phyloP scores from a whole-genome alignment of 345 rosid genomes.

The Erysimum cheiranthoides region DNA sequence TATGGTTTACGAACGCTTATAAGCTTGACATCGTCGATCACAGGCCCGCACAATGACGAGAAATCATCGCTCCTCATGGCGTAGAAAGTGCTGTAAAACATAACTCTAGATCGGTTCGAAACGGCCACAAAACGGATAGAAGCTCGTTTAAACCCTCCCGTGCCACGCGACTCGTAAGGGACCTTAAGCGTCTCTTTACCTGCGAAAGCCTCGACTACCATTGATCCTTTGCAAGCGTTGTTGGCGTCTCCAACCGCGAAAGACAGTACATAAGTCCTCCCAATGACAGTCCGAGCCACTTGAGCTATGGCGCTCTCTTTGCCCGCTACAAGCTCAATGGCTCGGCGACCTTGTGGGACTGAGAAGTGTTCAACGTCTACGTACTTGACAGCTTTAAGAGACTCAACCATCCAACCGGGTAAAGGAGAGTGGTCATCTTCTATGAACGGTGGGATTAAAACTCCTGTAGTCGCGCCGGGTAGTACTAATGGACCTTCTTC shows the following conservation, averaged over 20 bases:
- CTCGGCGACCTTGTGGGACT: constrained; percentile 71
- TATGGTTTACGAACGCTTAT: constrained; percentile 52
- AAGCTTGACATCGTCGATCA: constrained; percentile 75
- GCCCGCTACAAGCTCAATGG: constrained; percentile 82
- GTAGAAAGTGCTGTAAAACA: constrained; percentile 80
- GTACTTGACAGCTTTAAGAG: constrained; percentile 93
- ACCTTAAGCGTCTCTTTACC: constrained; percentile 61
- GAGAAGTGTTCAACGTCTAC: constrained; percentile 69
- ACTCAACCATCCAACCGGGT: constrained; percentile 87
- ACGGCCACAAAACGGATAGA: constrained; percentile 59
- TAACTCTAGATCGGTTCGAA: constrained; percentile 57
- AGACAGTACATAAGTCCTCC: constrained; percentile 62
- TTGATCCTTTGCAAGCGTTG: constrained; percentile 74
- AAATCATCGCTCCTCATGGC: constrained; percentile 74
- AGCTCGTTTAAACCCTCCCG: constrained; percentile 76
- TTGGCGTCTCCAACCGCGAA: constrained; percentile 79
- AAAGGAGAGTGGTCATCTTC: constrained; percentile 85
- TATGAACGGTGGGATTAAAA: constrained; percentile 75
- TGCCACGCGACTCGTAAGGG: constrained; percentile 71
- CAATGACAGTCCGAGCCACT: constrained; percentile 57
- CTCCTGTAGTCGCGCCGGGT: constrained; percentile 73
- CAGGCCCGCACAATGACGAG: constrained; percentile 87
- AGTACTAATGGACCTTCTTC: constrained; percentile 84
- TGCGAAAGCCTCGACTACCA: constrained; percentile 83
- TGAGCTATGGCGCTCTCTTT: constrained; percentile 90